Evolutionary conservation across 345 rosid genomes (phyloP), one percentile per base, ranked within the genome.

Genomic region (Hibiscus mutabilis): DNA sequence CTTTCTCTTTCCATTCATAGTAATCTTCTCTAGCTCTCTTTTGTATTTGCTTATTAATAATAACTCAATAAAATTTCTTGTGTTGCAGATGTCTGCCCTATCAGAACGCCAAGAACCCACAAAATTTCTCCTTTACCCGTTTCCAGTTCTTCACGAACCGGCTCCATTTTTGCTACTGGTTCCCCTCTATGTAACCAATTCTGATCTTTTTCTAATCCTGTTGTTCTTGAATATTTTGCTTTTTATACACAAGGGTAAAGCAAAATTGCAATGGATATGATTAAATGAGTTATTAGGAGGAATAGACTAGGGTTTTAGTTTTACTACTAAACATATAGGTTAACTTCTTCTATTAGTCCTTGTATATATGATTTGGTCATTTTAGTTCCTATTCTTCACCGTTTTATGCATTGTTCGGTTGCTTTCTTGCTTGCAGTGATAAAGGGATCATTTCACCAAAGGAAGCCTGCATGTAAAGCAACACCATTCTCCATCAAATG

Each of bases 111-210:
- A 1, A 72, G 65, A 77, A 64, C 72, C 76, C 53, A 40, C 44
- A 12, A 70, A 55, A 29, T 74, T 68, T 67, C 80, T 66, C 73
- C 70, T n/a, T 55, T 79, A 68, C 85, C 78, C 62, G 59, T 62
- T 31, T 84, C 85, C 3, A 75, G 75, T 42, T 78, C 75, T 57
- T 68, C 79, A 5, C 71, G 77, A 66, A 56, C 11, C 24, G 51
- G 87, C 49, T 56, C 85, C 55, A 55, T 81, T 61, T 91, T 93
- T 68, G 85, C 85, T 24, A 75, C 96, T 60, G 93, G 91, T 40
- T 82, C 86, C 71, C 87, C 89, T 67, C 89, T 89, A 22, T 70
- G 93, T 89, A 81, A 63, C 83, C 2, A n/a, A n/a, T 47, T 63
- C 6, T 11, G 21, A 7, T 4, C 10, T 19, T 58, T 8, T 13